phyloP scores from a whole-genome alignment of 805 yeast genomes.

The Candida sanyiensis region DNA sequence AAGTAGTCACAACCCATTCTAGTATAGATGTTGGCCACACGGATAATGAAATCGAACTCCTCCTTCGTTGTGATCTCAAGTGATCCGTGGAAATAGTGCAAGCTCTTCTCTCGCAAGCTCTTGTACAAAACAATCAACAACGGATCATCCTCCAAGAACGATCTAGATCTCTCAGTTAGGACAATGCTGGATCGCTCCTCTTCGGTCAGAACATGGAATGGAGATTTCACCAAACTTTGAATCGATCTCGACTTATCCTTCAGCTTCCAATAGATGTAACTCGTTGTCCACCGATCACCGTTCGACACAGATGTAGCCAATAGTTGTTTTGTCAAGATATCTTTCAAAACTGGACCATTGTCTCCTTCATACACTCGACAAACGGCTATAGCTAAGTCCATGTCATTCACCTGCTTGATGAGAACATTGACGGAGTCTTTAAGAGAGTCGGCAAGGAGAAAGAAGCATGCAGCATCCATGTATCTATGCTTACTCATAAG shows the following conservation, averaged over 20 bases:
- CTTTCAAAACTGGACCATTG: constrained; percentile 45
- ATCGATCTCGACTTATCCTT: constrained; percentile 46
- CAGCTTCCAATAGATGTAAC: constrained; percentile 75
- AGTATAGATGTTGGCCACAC: constrained; percentile 61
- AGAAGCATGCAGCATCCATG: constrained; percentile 84
- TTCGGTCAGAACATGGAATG: constrained; percentile 34
- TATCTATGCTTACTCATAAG: constrained; percentile 82
- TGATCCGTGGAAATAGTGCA: constrained; percentile 46
- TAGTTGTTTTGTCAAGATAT: constrained; percentile 43
- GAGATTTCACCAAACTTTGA: constrained; percentile 58
- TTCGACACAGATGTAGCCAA: constrained; percentile 50
- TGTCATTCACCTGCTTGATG: constrained; percentile 58
- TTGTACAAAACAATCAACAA: constrained; percentile 63
- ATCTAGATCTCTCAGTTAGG: constrained; percentile 28
- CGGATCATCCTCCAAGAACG: constrained; percentile 72
- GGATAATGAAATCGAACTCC: constrained; percentile 59
- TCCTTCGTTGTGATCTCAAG: constrained; percentile 32
- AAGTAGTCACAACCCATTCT: constrained; percentile 91
- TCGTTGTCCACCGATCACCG: constrained; percentile 78
- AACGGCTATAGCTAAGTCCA: constrained; percentile 72
- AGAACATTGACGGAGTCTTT: constrained; percentile 76
- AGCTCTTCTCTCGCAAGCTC: constrained; percentile 48
- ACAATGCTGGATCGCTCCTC: constrained; percentile 23
- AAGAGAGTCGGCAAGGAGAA: constrained; percentile 68
- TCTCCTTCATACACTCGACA: constrained; percentile 72